These are phyloP conservation scores for Monascus purpureus DNA, from an alignment of 495 filamentous ascomycete genomes.

Conservation along the genomic window DNA sequence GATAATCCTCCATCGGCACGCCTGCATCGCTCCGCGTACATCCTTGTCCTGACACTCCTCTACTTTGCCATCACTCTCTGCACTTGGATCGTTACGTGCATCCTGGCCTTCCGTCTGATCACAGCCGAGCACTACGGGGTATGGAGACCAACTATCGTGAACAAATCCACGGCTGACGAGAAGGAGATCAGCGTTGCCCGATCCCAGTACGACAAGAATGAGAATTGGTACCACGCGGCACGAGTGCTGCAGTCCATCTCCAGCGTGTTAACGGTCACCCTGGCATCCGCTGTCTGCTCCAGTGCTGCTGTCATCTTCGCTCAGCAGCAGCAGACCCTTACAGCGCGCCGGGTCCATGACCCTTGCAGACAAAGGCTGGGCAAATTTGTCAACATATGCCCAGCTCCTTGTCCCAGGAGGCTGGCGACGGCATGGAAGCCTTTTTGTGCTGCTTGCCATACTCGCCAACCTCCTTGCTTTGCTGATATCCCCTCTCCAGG, in stretches of 20 bases:
- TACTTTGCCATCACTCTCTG: slow-evolving; percentile 1
- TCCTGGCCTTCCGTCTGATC: slow-evolving; percentile 1
- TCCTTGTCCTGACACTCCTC: slow-evolving; percentile 1
- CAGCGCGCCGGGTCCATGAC: slow-evolving; percentile 12
- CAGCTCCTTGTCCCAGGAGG: background rate
- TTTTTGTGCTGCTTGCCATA: slow-evolving; percentile 6
- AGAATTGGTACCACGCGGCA: slow-evolving; percentile 1
- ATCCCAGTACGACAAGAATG: too few relatives aligned
- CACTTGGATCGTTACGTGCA: slow-evolving; percentile 2
- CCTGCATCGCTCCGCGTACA: background rate
- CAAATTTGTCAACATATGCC: slow-evolving; percentile 4
- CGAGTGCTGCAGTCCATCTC: slow-evolving; percentile 1
- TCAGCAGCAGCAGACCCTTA: slow-evolving; percentile 10
- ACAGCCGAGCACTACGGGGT: background rate
- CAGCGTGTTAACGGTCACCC: slow-evolving; percentile 6
- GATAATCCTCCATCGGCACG: too few relatives aligned
- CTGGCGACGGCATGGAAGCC: slow-evolving; percentile 8
- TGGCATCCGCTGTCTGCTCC: slow-evolving; percentile 11
- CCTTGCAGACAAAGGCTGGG: slow-evolving; percentile 11
- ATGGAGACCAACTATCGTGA: background rate
- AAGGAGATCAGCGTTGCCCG: background rate
- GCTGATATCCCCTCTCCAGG: slow-evolving; percentile 13
- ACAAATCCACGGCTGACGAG: background rate
- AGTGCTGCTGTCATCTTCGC: slow-evolving; percentile 11
- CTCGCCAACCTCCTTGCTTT: slow-evolving; percentile 7